Base-by-base conservation (phyloP, 768 basidiomycete genomes). In the Pleurotus pulmonarius region DNA sequence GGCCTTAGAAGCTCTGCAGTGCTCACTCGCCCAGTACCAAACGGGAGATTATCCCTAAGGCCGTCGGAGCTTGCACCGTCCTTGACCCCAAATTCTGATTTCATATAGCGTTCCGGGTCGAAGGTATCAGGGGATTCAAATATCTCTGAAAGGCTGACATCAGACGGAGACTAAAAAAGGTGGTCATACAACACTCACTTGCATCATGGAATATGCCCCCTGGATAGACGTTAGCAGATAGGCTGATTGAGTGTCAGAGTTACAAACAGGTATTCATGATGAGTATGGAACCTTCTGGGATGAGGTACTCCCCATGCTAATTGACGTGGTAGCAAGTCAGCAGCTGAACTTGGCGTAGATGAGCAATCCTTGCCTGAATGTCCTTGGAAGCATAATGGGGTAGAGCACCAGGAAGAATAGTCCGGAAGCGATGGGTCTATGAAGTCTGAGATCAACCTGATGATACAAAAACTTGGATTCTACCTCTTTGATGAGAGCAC, bases 401-500 rank as follows among this genome's bases (percentile, higher is more conserved):
- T 15, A 46, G 16, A 9, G 45, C 45, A 46, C 15, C 45, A 9
- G 45, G 45, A 13, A 46, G 24, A 12, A 46, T 20, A 18, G 45
- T n/a, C 45, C 45, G 16, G 45, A 15, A 46, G 16, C 45, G 13
- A 20, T 46, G 45, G 9, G 24, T 24, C 45, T 46, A 11, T 11
- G 39, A 41, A 16, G 16, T 16, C 11, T 41, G 39, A 41, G 39
- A 20, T 20, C 20, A 20, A 20, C 20, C 20, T 20, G 12, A 41
- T 12, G 12, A 12, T 12, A 11, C 11, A 11, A 16, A 11, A 1
- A 9, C 11, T 11, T 41, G 11, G 39, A 41, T 16, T 41, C 18
- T 24, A 62, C 58, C 54, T 70, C 69, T 46, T 64, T 65, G 3
- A 68, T 60, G 12, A 69, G 37, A 1, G 64, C 64, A 5, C 55